These are phyloP conservation scores for Brassica balearica DNA, from an alignment of 441 rosid genomes.

Conservation along the genomic window DNA sequence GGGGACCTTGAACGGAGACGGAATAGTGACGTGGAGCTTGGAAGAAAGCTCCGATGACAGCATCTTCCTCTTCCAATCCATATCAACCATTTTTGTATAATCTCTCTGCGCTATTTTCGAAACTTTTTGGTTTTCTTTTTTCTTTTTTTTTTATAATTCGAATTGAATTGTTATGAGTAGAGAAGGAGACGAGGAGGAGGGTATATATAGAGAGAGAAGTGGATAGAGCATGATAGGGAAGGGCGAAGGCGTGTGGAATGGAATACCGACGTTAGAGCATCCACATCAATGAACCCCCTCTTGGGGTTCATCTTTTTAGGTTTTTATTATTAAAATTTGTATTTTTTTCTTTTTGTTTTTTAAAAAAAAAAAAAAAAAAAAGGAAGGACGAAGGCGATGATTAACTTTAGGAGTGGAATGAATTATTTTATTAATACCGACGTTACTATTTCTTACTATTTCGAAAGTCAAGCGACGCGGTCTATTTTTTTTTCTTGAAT, in stretches of 20 bases:
- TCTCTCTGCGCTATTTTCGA: too few species aligned
- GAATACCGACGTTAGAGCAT: conserved; percentile 42
- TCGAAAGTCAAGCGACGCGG: conserved; percentile 41
- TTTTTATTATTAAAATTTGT: too few species aligned
- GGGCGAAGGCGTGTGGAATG: conserved; percentile 40
- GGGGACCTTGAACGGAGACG: conserved; percentile 48
- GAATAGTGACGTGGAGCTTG: conserved; percentile 60
- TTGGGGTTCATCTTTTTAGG: too few species aligned
- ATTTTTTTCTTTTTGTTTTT: too few species aligned
- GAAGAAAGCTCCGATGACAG: conserved; percentile 50
- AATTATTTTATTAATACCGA: too few species aligned
- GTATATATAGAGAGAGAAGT: conserved; percentile 17
- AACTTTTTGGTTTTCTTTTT: background rate
- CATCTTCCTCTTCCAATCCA: conserved; percentile 74
- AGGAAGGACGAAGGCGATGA: too few species aligned
- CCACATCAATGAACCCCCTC: too few species aligned
- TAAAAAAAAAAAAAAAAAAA: too few species aligned
- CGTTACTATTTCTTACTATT: too few species aligned
- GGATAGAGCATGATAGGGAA: conserved; percentile 10
- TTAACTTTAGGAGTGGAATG: too few species aligned
- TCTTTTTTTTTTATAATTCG: background rate
- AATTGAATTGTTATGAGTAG: conserved; percentile 8
- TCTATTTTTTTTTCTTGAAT: conserved; percentile 8
- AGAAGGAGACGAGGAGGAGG: conserved; percentile 11
- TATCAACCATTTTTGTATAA: conserved; percentile 64